phyloP scores from a whole-genome alignment of 2,329 filamentous ascomycete genomes.

The Fusarium gaditjirri region DNA sequence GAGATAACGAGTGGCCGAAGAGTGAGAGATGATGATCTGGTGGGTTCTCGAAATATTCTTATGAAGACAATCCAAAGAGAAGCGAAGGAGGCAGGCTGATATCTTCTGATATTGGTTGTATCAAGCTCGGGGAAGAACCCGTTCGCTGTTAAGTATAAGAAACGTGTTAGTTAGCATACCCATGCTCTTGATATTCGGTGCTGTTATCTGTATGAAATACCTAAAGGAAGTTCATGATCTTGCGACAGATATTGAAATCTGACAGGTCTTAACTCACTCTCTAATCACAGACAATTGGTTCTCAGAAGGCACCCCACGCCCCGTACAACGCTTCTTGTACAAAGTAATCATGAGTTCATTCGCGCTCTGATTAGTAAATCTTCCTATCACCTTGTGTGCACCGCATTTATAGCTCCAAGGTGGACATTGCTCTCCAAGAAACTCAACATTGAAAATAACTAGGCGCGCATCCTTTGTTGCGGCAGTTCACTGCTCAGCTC shows the following conservation, averaged over 20 bases:
- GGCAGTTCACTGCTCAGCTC: not conserved
- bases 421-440: not conserved
- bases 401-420: not conserved
- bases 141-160: not conserved
- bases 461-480: not conserved
- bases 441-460: not conserved
- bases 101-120: no score
- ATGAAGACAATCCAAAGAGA: no score
- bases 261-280: not conserved
- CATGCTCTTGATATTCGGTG: not conserved
- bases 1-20: not conserved
- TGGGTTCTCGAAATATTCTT: not conserved
- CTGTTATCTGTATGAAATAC: not conserved
- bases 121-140: not conserved
- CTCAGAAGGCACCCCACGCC: not conserved
- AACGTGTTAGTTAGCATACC: not conserved
- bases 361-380: not conserved
- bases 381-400: not conserved
- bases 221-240: not conserved
- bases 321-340: not conserved
- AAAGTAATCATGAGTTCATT: not conserved
- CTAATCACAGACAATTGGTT: not conserved
- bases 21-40: fast-evolving
- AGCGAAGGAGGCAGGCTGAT: not conserved
- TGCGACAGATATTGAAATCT: not conserved